These are phyloP conservation scores for Rhinocladiella similis DNA, from an alignment of 2,329 filamentous ascomycete genomes.

Conservation along the genomic window DNA sequence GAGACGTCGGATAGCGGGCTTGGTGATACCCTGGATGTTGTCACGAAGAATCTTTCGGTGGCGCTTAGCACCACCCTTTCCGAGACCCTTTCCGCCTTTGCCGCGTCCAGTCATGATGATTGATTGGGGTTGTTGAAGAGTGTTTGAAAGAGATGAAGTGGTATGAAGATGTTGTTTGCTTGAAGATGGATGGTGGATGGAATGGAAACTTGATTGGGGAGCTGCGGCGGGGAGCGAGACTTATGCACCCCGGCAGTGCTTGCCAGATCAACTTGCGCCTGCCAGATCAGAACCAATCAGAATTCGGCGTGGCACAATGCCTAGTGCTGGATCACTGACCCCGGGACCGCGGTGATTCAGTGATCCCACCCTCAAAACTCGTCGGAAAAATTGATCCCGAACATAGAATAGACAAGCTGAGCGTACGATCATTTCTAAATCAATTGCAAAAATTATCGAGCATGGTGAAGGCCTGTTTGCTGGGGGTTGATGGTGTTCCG, in stretches of 20 bases:
- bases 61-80: slow-evolving; percentile 98
- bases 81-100: slow-evolving; percentile 96
- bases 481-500: slow-evolving; percentile 1
- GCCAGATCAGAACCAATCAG: slow-evolving; percentile 29
- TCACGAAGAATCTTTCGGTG: slow-evolving; percentile 99
- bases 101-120: slow-evolving; percentile 66
- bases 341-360: slow-evolving; percentile 3
- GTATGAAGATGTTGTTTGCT: slow-evolving; percentile 13
- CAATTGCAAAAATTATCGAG: slow-evolving; percentile 17
- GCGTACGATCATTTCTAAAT: slow-evolving; percentile 14
- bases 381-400: slow-evolving; percentile 16
- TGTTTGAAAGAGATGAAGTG: slow-evolving; percentile 11
- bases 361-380: slow-evolving; percentile 22
- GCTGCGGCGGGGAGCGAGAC: slow-evolving; percentile 16
- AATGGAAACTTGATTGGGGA: slow-evolving; percentile 19
- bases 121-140: slow-evolving; percentile 34
- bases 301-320: slow-evolving; percentile 31
- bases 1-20: slow-evolving; percentile 97
- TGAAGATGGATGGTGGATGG: slow-evolving; percentile 13
- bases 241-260: slow-evolving; percentile 23
- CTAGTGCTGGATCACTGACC: neutral
- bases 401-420: neutral
- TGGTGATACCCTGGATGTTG: slow-evolving; percentile 99
- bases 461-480: neutral
- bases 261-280: slow-evolving; percentile 24